Evolutionary conservation across 2,329 filamentous ascomycete species (phyloP).

Genomic region (Aspergillus pseudoglaucus): DNA sequence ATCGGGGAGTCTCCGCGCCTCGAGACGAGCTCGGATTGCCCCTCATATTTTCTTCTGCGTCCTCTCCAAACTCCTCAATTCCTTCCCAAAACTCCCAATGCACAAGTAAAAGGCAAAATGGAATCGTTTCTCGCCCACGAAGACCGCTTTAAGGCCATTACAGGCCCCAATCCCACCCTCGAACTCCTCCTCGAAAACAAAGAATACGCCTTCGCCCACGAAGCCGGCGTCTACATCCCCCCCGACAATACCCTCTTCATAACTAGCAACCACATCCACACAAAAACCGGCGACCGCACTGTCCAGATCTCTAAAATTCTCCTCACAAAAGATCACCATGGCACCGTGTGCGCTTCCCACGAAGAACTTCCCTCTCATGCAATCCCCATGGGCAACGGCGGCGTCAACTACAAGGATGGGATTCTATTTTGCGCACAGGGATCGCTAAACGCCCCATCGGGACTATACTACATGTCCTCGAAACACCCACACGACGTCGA

Average conservation of each 20-base stretch:
- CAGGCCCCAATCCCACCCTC: slow-evolving; percentile 30
- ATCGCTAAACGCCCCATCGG: slow-evolving; percentile 5
- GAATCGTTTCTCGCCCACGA: slow-evolving; percentile 9
- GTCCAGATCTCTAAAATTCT: slow-evolving; percentile 18
- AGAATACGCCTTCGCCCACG: slow-evolving; percentile 44
- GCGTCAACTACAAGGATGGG: slow-evolving; percentile 40
- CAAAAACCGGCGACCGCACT: slow-evolving; percentile 11
- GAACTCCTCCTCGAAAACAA: slow-evolving; percentile 32
- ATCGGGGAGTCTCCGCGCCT: not conserved
- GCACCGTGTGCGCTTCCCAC: not conserved
- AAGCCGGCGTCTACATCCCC: slow-evolving; percentile 37
- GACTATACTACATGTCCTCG: slow-evolving; percentile 12
- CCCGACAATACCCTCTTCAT: slow-evolving; percentile 29
- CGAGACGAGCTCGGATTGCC: not conserved
- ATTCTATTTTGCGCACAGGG: slow-evolving; percentile 42
- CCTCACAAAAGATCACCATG: not conserved
- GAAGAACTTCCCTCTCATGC: slow-evolving; percentile 7
- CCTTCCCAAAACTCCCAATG: not conserved
- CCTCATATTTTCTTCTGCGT: not conserved
- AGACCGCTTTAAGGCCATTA: slow-evolving; percentile 21
- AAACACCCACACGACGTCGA: slow-evolving; percentile 15
- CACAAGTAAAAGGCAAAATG: not conserved
- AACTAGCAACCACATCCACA: slow-evolving; percentile 28
- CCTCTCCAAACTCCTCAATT: too few relatives aligned
- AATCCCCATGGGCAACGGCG: slow-evolving; percentile 45